Evolutionary conservation across 305 asterid genomes (phyloP), one percentile per base, ranked within the genome.

Genomic region (Salvia sclarea): DNA sequence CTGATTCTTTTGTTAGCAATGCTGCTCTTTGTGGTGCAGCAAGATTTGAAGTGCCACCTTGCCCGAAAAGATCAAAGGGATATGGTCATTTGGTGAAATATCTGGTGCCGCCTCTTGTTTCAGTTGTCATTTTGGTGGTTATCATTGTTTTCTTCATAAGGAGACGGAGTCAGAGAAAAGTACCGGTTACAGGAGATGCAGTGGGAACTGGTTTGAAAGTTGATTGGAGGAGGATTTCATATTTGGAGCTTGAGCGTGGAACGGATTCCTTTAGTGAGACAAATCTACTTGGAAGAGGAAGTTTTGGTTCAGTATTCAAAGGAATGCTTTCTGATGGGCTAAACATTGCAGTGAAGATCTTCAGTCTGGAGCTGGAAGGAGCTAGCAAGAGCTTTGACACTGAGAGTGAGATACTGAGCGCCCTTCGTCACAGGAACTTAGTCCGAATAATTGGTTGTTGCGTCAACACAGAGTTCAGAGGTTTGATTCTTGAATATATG

Each of bases 341-440:
- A 25, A 22, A 18, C 54, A 57, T 81, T 5, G 82, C 78, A 20
- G 72, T 75, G 14, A 80, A 77, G 57, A 78, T 77, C 12, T 77
- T 80, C 45, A 69, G 74, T 40, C 4, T 41, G 45, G 43, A 70
- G 17, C 3, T 40, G 4, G 74, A 70, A 58, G 38, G 69, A 50
- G 70, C 67, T 1, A 8, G 3, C 14, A 52, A 54, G 38, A 80
- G 82, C 35, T 80, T 80, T 54, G 70, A 69, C 0, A 73, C 62
- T 0, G 81, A 80, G 44, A 55, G 76, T 30, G 71, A 76, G 68
- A 61, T 74, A 2, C 4, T 80, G 41, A 68, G 82, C 35, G 40
- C 13, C 21, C 52, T 79, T 52, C 80, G 77, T 2, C 82, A 75
- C 8, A 57, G 68, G 21, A 75, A 75, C 35, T 14, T 75, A 24